Evolutionary conservation across 306 rosid genomes (phyloP).

Genomic region (Sophora flavescens): DNA sequence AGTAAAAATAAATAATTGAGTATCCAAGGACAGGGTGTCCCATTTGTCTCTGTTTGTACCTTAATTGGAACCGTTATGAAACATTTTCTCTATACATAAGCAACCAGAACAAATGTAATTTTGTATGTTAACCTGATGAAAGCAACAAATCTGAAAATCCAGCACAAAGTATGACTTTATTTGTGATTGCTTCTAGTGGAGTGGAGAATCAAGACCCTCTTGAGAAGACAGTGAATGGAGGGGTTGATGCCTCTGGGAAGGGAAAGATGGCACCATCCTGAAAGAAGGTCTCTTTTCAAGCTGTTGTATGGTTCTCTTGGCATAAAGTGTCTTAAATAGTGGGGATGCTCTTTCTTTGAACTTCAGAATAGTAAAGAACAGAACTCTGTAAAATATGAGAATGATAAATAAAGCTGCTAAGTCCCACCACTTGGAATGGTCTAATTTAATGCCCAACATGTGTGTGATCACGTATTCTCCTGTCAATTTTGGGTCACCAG

Average conservation of each 20-base stretch:
- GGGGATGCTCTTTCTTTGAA: conserved; percentile 62
- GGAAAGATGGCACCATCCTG: conserved; percentile 54
- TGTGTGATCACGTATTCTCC: conserved; percentile 58
- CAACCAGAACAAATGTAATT: conserved; percentile 40
- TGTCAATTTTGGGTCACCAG: conserved; percentile 56
- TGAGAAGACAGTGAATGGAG: conserved; percentile 64
- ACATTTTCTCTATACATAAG: conserved; percentile 47
- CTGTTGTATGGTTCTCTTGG: conserved; percentile 56
- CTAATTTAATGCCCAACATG: conserved; percentile 54
- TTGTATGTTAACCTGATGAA: conserved; percentile 47
- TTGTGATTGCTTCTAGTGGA: conserved; percentile 41
- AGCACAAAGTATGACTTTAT: background rate
- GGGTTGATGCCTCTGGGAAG: conserved; percentile 63
- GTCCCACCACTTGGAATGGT: conserved; percentile 76
- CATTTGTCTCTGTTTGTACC: conserved; percentile 40
- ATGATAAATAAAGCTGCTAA: conserved; percentile 52
- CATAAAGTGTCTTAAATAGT: conserved; percentile 46
- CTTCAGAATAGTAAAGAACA: conserved; percentile 56
- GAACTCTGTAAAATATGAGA: conserved; percentile 51
- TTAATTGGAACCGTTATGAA: conserved; percentile 42
- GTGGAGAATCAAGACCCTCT: conserved; percentile 69
- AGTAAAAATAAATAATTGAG: background rate
- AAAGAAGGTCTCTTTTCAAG: conserved; percentile 66
- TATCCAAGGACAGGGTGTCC: conserved; percentile 38
- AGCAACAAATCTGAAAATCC: conserved; percentile 21